Evolutionary conservation across 805 yeast genomes (phyloP), one percentile per base, ranked within the genome.

Genomic region (Yamadazyma scolyti): DNA sequence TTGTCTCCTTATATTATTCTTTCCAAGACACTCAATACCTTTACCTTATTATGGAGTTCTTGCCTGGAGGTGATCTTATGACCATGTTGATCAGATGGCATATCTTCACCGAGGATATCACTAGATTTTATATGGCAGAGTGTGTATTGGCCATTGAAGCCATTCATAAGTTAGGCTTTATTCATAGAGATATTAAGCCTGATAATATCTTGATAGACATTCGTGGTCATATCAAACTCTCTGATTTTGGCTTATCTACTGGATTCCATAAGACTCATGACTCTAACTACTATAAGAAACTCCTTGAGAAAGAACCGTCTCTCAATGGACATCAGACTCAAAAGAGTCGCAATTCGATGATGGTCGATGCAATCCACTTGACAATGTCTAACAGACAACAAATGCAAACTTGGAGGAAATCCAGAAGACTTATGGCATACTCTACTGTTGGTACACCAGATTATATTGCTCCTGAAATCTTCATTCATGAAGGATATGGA

Each of bases 371-470:
- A 1, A 93, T 93, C 50, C 94, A 87, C 52, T 68, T 93, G 57
- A 93, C 98, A 3, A 87, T 93, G 82, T 82, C 96, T 4, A 89
- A 89, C 53, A 76, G 93, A 41, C 95, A 87, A 54, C 96, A 88
- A 55, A 85, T 89, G 73, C 94, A 89, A 59, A 88, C 97, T 1
- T 88, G 97, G 97, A 74, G 96, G 50, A 86, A 87, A 56, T 80
- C 90, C 11, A 71, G 97, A 45, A 72, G 97, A 42, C 58, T 88
- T 33, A 87, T 89, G 96, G 96, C 96, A 2, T 88, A 88, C 52
- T 86, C 96, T 6, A 89, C 97, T 0, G 97, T 88, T 18, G 97
- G 97, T 27, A 88, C 97, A 0, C 97, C 97, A 0, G 96, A 88
- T 56, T 88, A 88, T 54, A 88, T 88, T 57, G 96, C 96, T 1